phyloP scores from a whole-genome alignment of 768 basidiomycete genomes.

The Cantharellus cinnabarinus region DNA sequence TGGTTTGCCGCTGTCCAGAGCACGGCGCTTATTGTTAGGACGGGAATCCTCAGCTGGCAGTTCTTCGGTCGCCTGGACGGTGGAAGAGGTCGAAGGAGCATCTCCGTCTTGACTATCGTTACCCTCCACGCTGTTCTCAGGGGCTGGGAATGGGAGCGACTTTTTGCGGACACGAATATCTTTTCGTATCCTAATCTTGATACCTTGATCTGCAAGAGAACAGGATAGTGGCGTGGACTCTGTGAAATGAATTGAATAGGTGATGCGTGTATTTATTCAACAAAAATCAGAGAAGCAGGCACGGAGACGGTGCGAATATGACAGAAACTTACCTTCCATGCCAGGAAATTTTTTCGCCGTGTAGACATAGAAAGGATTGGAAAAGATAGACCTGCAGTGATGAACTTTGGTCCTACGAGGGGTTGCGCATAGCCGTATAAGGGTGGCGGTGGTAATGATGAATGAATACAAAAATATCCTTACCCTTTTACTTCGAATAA shows the following conservation, averaged over 20 bases:
- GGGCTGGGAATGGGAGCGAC: neutral
- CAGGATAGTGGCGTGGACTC: conserved; percentile 80
- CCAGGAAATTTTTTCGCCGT: conserved; percentile 94
- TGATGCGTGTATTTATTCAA: neutral
- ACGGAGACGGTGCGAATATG: neutral
- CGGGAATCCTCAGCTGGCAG: neutral
- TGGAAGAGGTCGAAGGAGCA: neutral
- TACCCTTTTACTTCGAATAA: conserved; percentile 87
- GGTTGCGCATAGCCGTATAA: too few relatives aligned
- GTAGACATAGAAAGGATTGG: conserved; percentile 80
- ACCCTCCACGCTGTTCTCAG: too few relatives aligned
- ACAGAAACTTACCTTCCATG: conserved; percentile 57
- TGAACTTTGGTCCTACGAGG: conserved; percentile 39
- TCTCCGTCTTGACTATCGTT: too few relatives aligned
- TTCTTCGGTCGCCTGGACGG: neutral
- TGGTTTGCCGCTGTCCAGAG: neutral
- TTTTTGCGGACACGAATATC: conserved; percentile 65
- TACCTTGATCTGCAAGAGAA: conserved; percentile 85
- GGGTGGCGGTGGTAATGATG: neutral
- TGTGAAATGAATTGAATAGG: conserved; percentile 14
- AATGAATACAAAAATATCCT: conserved; percentile 16
- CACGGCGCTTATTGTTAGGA: too few relatives aligned
- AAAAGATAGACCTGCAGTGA: conserved; percentile 80
- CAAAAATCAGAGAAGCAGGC: neutral
- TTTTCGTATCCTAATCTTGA: conserved; percentile 86